Evolutionary conservation across 2,329 filamentous ascomycete genomes (phyloP), one percentile per base, ranked within the genome.

Genomic region (Colletotrichum melonis): DNA sequence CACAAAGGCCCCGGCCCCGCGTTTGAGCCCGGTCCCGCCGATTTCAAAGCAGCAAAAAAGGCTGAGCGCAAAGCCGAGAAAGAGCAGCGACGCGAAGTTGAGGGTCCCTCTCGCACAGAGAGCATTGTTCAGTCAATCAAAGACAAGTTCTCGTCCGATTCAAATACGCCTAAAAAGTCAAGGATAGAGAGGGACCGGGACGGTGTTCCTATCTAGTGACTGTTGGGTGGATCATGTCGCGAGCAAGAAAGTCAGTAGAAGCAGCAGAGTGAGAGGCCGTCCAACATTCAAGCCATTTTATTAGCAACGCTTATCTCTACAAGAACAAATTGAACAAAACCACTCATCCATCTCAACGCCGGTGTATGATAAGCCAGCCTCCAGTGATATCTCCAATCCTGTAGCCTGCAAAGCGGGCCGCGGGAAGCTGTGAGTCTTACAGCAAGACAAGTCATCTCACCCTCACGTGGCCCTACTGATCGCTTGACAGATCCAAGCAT

Each of bases 21-120:
- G 14, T 67, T 74, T 5, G 30, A 63, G 24, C 62, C 72, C 9
- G 63, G 63, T 19, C 63, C 70, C 54, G 69, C 59, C 63, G 69
- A 72, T 12, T 35, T 63, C n/a, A 74, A 72, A 56, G 69, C 63
- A n/a, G 60, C 66, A 8, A 63, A 70, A 19, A 67, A 75, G 26
- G 67, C 72, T 14, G 38, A 77, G n/a, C 63, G 69, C 57, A 60
- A 74, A 26, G 66, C 76, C 11, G 69, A 74, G 11, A 55, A 69
- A 9, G 42, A 70, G 9, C 49, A 46, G 0, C n/a, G n/a, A 22
- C 22, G 56, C 2, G 35, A 56, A 16, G 26, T 28, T 3, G 30
- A 22, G 1, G 42, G 26, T n/a, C 58, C 46, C 0, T 8, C 55
- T 1, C 11, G 60, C 32, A 7, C 35, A 4, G 14, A 63, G 3